Percentiles rank a stretch among this genome's conserved stretches.
Evolutionary conservation across 75 land plant genomes (phyloP).

Genomic region (Selaginella tamariscina): DNA sequence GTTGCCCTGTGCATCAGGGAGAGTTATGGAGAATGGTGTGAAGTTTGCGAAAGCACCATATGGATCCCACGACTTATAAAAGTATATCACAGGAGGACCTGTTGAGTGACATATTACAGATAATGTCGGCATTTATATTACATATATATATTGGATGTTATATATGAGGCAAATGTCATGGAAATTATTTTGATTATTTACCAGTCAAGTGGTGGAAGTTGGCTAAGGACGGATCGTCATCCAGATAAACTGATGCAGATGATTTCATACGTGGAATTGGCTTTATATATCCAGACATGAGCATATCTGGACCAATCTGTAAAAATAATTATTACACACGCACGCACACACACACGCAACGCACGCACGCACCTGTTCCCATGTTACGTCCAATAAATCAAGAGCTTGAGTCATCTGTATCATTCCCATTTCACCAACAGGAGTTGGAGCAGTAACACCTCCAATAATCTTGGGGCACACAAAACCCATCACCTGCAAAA

Average conservation of each 20-base stretch:
- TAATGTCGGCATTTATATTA: conserved; percentile 2
- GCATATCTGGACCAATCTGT: conserved; percentile 92
- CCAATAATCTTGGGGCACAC: conserved; percentile 97
- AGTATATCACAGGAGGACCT: conserved; percentile 55
- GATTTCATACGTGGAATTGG: conserved; percentile 73
- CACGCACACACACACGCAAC: background rate
- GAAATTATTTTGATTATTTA: too few relatives aligned
- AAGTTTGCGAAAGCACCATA: conserved; percentile 91
- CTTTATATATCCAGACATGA: conserved; percentile 83
- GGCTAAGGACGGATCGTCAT: conserved; percentile 12
- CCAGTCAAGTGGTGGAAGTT: too few relatives aligned
- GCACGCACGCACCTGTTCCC: conserved; percentile 57
- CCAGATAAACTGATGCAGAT: conserved; percentile 36
- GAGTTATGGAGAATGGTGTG: conserved; percentile 65
- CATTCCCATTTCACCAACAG: conserved; percentile 97
- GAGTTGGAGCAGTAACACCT: conserved; percentile 80
- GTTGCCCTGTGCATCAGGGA: conserved; percentile 46
- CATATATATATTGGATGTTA: too few relatives aligned
- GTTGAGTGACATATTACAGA: conserved; percentile 26
- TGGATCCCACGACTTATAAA: conserved; percentile 92
- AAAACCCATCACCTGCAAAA: conserved; percentile 80
- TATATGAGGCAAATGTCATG: too few relatives aligned
- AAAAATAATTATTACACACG: background rate
- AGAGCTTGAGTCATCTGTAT: conserved; percentile 95
- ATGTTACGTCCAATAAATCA: conserved; percentile 56